Conservation (phyloP, 2,329 filamentous ascomycete genomes). For the Raffaelea ambrosiae region DNA sequence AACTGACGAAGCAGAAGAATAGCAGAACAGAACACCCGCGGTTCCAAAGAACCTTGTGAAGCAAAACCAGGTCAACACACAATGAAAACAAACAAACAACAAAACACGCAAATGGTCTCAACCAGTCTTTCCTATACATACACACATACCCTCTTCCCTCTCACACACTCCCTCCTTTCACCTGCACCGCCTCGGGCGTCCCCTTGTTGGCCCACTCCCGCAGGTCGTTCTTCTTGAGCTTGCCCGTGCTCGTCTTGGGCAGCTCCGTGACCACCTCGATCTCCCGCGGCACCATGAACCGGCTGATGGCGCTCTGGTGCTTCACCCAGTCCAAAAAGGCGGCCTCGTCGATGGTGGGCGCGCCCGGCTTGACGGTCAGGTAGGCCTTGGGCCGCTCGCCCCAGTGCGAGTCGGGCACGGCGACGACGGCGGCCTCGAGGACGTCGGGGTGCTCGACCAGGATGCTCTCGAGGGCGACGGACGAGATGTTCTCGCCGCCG, state of each 20-base stretch:
- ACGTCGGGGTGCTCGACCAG: constrained; percentile 81
- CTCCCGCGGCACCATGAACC: constrained; percentile 75
- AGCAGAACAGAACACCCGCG: too few relatives aligned
- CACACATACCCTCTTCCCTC: too few relatives aligned
- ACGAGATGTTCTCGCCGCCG: constrained; percentile 96
- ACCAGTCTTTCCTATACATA: too few relatives aligned
- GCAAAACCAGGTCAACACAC: too few relatives aligned
- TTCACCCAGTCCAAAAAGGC: constrained; percentile 84
- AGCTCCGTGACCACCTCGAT: constrained; percentile 76
- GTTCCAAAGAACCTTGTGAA: too few relatives aligned
- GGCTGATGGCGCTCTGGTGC: constrained; percentile 68
- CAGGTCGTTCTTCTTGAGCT: constrained; percentile 90
- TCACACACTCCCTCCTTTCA: not conserved
- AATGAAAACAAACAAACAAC: not conserved
- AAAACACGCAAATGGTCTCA: constrained; percentile 12
- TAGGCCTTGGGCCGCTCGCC: constrained; percentile 95
- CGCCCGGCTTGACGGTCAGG: constrained; percentile 60
- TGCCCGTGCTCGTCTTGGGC: constrained; percentile 95
- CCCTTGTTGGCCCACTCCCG: constrained; percentile 61
- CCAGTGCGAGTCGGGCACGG: constrained; percentile 82
- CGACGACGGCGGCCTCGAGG: constrained; percentile 85
- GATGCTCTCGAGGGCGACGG: constrained; percentile 84
- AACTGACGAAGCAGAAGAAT: too few relatives aligned
- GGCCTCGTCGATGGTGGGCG: constrained; percentile 39
- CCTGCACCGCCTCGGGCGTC: constrained; percentile 5